These are phyloP conservation scores for Xylaria sp. DNA, from an alignment of 2,329 filamentous ascomycete genomes.

Conservation along the genomic window DNA sequence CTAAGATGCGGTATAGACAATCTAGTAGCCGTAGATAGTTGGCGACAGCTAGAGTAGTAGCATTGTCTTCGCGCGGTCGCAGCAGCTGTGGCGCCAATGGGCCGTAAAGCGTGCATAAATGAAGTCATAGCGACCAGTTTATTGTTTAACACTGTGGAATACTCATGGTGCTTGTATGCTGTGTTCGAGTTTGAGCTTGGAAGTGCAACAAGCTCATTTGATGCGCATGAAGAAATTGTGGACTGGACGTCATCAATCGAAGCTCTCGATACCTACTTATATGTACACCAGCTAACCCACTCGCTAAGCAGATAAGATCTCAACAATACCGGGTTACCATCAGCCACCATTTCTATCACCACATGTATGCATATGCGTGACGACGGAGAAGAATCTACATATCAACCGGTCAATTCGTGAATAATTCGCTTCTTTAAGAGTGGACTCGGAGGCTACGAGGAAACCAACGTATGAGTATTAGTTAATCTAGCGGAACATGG, in stretches of 20 bases:
- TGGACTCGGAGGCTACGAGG: not conserved
- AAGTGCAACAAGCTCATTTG: slow-evolving; percentile 30
- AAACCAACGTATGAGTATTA: not conserved
- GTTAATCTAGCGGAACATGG: not conserved
- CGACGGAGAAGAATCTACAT: not conserved
- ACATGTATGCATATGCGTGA: not conserved
- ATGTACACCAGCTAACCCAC: slow-evolving; percentile 1
- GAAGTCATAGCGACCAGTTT: slow-evolving; percentile 41
- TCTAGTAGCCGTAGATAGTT: slow-evolving; percentile 25
- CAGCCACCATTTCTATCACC: slow-evolving; percentile 4
- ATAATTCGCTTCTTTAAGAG: not conserved
- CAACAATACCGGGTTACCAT: not conserved
- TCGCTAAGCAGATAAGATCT: not conserved
- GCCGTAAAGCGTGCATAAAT: slow-evolving; percentile 38
- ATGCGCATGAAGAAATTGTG: slow-evolving; percentile 38
- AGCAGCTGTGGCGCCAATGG: slow-evolving; percentile 29
- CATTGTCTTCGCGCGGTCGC: slow-evolving; percentile 35
- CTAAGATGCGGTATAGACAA: slow-evolving; percentile 2
- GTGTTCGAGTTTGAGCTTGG: slow-evolving; percentile 19
- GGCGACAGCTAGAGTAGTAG: slow-evolving; percentile 25
- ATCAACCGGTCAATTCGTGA: not conserved
- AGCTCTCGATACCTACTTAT: too few species aligned
- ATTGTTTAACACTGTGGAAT: not conserved
- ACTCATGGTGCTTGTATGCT: slow-evolving; percentile 31
- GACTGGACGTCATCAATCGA: slow-evolving; percentile 44